These are phyloP conservation scores for Codiaeum variegatum DNA, from an alignment of 441 rosid species.

Conservation along the genomic window DNA sequence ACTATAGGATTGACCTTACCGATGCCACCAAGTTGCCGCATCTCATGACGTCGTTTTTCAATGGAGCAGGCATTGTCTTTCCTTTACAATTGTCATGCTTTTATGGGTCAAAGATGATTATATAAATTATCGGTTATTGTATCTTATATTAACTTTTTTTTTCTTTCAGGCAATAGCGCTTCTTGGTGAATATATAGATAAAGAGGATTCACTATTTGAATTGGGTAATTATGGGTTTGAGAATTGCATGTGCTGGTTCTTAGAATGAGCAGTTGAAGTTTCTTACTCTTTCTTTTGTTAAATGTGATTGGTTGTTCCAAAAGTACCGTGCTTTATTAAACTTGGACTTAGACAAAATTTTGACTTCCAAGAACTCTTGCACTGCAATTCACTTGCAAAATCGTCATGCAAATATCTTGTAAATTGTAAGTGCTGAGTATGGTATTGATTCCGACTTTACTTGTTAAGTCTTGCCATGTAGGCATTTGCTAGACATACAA, in stretches of 20 bases:
- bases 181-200: slow-evolving; percentile 57
- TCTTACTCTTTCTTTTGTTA: slow-evolving; percentile 10
- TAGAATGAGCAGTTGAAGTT: slow-evolving; percentile 69
- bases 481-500: too few species aligned
- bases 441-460: slow-evolving; percentile 21
- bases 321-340: neutral
- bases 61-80: too few species aligned
- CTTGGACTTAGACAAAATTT: slow-evolving; percentile 27
- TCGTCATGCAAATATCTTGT: neutral
- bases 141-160: slow-evolving; percentile 14
- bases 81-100: too few species aligned
- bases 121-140: neutral
- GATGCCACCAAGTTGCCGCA: too few species aligned
- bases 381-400: neutral
- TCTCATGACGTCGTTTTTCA: too few species aligned
- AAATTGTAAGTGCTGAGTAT: slow-evolving; percentile 10
- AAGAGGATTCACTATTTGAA: slow-evolving; percentile 75
- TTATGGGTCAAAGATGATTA: too few species aligned
- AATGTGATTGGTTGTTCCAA: neutral
- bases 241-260: slow-evolving; percentile 94
- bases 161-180: slow-evolving; percentile 80
- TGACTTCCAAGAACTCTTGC: slow-evolving; percentile 12
- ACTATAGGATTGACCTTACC: too few species aligned
- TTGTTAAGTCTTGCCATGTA: too few species aligned
- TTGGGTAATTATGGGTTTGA: slow-evolving; percentile 98